These are phyloP conservation scores for Leccinum obscurum DNA, from an alignment of 768 basidiomycete species.

Conservation along the genomic window DNA sequence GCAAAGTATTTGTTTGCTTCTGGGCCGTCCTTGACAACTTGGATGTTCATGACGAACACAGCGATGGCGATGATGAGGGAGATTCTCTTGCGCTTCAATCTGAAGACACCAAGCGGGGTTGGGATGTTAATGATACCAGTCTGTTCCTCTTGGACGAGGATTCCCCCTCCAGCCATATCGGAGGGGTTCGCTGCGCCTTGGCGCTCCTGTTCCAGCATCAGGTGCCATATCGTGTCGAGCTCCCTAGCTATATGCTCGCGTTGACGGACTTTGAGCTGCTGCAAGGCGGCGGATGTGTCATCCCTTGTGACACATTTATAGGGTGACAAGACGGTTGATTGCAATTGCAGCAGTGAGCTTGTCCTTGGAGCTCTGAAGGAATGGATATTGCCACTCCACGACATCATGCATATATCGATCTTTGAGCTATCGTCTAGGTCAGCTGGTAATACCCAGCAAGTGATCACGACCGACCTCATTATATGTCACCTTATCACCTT, in stretches of 20 bases:
- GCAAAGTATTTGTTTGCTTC: conserved; percentile 40
- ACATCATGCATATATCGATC: no score
- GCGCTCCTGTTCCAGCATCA: conserved; percentile 66
- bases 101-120: conserved; percentile 68
- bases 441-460: background rate
- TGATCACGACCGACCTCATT: conserved; percentile 46
- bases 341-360: conserved; percentile 59
- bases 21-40: conserved; percentile 51
- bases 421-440: conserved; percentile 46
- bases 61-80: conserved; percentile 53
- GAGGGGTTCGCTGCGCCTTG: conserved; percentile 45
- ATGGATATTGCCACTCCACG: conserved; percentile 45
- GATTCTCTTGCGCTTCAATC: conserved; percentile 62
- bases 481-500: conserved; percentile 21
- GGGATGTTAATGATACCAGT: conserved; percentile 41
- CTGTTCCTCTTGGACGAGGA: conserved; percentile 44
- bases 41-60: conserved; percentile 62
- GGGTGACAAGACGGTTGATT: conserved; percentile 57
- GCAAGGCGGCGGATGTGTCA: conserved; percentile 67
- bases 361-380: conserved; percentile 62
- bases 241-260: conserved; percentile 98
- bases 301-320: conserved; percentile 85
- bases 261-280: conserved; percentile 83
- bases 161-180: conserved; percentile 39
- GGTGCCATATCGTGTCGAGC: conserved; percentile 90